These are phyloP conservation scores for Parmales sp. DNA, from an alignment of 108 stramenopile species.

Conservation along the genomic window DNA sequence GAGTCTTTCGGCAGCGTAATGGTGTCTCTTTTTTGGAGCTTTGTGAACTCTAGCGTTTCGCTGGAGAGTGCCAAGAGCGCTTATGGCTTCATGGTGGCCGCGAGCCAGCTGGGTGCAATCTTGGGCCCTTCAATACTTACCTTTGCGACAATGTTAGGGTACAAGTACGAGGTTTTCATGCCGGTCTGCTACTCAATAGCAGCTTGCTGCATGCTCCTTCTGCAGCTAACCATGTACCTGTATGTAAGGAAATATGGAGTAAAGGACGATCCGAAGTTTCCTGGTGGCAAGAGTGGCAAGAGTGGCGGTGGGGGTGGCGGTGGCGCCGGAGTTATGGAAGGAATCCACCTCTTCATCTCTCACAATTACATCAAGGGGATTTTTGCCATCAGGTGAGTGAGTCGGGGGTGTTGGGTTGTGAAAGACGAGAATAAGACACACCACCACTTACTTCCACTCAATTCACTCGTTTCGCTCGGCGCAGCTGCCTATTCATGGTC, in stretches of 20 bases:
- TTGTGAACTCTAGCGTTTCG: constrained; percentile 78
- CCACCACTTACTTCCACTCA: too few relatives aligned
- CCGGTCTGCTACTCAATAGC: constrained; percentile 68
- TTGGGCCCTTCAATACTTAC: constrained; percentile 83
- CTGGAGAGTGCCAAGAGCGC: constrained; percentile 83
- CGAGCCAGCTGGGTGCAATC: constrained; percentile 85
- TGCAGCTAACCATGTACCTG: constrained; percentile 79
- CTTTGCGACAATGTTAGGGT: constrained; percentile 52
- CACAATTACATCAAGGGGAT: constrained; percentile 95
- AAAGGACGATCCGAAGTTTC: constrained; percentile 14
- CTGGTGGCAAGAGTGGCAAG: constrained; percentile 34
- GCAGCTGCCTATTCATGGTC: constrained; percentile 95
- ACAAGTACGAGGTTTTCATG: too few relatives aligned
- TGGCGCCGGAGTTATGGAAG: constrained; percentile 12
- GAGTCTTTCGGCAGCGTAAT: constrained; percentile 92
- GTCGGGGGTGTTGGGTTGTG: too few relatives aligned
- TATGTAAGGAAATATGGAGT: constrained; percentile 75
- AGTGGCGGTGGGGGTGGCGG: constrained; percentile 12
- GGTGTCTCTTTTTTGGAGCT: constrained; percentile 89
- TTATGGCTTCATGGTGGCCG: constrained; percentile 90
- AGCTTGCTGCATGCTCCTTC: constrained; percentile 63
- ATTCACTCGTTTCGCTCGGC: too few relatives aligned
- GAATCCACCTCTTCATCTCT: constrained; percentile 65
- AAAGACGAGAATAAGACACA: too few relatives aligned
- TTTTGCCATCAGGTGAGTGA: constrained; percentile 89